These are phyloP conservation scores for Yamadazyma trypodendri DNA, from an alignment of 1,139 yeast genomes.

Conservation along the genomic window DNA sequence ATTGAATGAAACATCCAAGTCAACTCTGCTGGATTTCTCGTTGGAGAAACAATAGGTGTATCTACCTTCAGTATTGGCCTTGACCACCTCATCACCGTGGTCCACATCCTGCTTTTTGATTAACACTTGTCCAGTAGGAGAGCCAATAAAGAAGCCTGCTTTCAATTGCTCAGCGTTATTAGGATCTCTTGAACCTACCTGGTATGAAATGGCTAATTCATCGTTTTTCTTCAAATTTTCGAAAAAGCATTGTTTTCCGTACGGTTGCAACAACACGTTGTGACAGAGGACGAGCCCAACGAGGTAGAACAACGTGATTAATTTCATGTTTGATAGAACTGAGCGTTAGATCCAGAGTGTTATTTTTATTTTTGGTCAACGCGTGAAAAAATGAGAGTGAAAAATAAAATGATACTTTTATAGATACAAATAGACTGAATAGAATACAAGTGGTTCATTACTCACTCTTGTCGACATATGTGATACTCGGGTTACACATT, in stretches of 20 bases:
- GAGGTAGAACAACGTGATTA: constrained; percentile 10
- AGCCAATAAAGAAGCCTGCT: constrained; percentile 66
- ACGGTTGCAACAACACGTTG: constrained; percentile 79
- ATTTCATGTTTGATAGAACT: too few species aligned
- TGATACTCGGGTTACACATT: too few species aligned
- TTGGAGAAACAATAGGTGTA: constrained; percentile 90
- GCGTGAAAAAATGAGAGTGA: too few species aligned
- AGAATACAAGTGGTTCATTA: too few species aligned
- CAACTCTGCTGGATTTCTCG: constrained; percentile 68
- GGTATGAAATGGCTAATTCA: constrained; percentile 85
- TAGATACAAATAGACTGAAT: too few species aligned
- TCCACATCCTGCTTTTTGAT: constrained; percentile 56
- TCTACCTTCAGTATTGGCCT: constrained; percentile 68
- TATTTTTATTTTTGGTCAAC: constrained; percentile 6
- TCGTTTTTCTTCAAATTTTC: constrained; percentile 82
- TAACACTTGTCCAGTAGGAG: constrained; percentile 59
- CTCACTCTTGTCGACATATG: too few species aligned
- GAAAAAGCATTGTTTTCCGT: constrained; percentile 85
- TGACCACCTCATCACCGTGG: constrained; percentile 77
- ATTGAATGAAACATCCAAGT: constrained; percentile 92
- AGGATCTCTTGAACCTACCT: constrained; percentile 90
- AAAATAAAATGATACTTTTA: too few species aligned
- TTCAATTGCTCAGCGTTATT: constrained; percentile 71
- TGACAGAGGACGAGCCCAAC: constrained; percentile 52
- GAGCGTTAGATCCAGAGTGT: constrained; percentile 4